Base-by-base conservation (phyloP, 371 early-diverging fungal genomes). In the Zopfochytrium polystomum region DNA sequence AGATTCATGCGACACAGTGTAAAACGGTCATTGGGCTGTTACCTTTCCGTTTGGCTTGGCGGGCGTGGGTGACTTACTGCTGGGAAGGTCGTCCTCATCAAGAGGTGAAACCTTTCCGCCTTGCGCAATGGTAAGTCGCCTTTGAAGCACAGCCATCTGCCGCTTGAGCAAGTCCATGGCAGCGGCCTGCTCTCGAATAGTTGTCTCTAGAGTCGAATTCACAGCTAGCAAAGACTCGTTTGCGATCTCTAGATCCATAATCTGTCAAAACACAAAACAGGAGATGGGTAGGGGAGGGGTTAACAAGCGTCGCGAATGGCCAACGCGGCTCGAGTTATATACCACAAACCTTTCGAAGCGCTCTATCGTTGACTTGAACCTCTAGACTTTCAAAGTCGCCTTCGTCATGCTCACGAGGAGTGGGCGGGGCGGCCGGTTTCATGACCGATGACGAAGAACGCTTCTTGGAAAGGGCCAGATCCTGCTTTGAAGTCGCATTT, bases 241-340 rank as follows among this genome's bases (percentile, higher is more conserved):
- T 43, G 71, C 65, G 46, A 76, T 76, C 52, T 76, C 77, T 18
- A 76, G 57, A 47, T 76, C 77, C 73, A 73, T 73, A 35, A 76
- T 76, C 72, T 74, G 52, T 15, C 3, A 4, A 15, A 23, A 26
- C 7, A 34, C 20, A 32, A 3, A 60, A 26, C 27, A 15, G 31
- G 33, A 34, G 27, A 30, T 35, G 15, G 9, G 22, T 33, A n/a
- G 43, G 29, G 18, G 25, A n/a, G 26, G 6, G n/a, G 11, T 51
- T 7, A 34, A 23, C 7, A 35, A 42, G 44, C 32, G 7, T 15
- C 15, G 61, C 18, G 29, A 11, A 55, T 25, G 44, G n/a, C 27
- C 11, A 20, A 3, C 13, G 20, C 13, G 35, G 1, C 15, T n/a
- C 26, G 18, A 5, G 22, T 7, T 9, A 9, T 2, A 20, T 2